Percentiles rank a stretch among this genome's conserved stretches.
Conservation (phyloP, 2,329 filamentous ascomycete species). For the Diatrype stigma region DNA sequence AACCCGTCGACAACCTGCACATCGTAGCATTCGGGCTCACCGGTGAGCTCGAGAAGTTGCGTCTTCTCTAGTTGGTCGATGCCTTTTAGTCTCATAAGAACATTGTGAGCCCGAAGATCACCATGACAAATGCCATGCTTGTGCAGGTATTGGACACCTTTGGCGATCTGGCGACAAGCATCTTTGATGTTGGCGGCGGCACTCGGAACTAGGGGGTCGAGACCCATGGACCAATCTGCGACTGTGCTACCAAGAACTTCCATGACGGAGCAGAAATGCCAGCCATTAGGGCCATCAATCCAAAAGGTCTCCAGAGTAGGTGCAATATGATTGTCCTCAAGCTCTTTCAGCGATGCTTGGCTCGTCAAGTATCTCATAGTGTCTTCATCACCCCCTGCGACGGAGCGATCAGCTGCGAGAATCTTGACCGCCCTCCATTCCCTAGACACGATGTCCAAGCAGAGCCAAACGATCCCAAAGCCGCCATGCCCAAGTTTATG, state of each 20-base stretch:
- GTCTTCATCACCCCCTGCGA: too few relatives aligned
- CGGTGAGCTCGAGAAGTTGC: too few relatives aligned
- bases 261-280: background rate
- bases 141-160: background rate
- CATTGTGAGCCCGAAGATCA: background rate
- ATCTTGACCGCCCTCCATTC: conserved; percentile 12
- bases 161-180: background rate
- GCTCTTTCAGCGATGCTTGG: background rate
- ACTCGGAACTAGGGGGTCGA: background rate
- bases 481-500: conserved; percentile 36
- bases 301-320: background rate
- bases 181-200: background rate
- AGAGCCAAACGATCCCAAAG: conserved; percentile 38
- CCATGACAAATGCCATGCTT: background rate
- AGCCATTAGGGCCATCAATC: background rate
- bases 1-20: too few relatives aligned
- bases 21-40: too few relatives aligned
- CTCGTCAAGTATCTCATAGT: too few relatives aligned
- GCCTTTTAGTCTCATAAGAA: background rate
- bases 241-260: background rate
- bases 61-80: background rate
- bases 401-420: conserved; percentile 5
- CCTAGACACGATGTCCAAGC: background rate
- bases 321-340: background rate
- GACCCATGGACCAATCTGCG: too few relatives aligned